Evolutionary conservation across 805 yeast genomes (phyloP).

Genomic region (Barnettozyma sucrosica): DNA sequence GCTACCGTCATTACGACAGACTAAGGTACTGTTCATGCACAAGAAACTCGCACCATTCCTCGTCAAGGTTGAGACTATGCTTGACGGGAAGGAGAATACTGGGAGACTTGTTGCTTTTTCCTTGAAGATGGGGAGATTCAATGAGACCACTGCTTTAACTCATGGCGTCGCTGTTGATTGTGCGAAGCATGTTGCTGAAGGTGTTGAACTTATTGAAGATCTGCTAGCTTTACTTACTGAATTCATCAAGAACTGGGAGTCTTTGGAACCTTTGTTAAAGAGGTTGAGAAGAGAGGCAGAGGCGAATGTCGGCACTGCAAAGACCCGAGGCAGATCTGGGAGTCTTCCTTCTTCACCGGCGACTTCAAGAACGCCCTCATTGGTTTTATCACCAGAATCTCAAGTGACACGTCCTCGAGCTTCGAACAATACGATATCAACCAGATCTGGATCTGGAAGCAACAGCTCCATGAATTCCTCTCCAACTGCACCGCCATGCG

Average conservation of each 20-base stretch:
- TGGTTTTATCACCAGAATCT: background rate
- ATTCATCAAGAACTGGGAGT: constrained; percentile 19
- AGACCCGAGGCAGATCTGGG: constrained; percentile 13
- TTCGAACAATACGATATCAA: background rate
- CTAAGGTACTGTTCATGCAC: constrained; percentile 29
- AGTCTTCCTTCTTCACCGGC: constrained; percentile 9
- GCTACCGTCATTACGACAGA: constrained; percentile 34
- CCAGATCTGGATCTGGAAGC: background rate
- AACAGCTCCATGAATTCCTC: background rate
- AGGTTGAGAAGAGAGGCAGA: constrained; percentile 15
- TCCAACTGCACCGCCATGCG: background rate
- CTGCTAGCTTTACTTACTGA: constrained; percentile 7
- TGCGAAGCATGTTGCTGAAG: constrained; percentile 6
- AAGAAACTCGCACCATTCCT: constrained; percentile 20
- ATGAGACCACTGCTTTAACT: background rate
- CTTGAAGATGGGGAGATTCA: background rate
- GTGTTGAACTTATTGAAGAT: constrained; percentile 8
- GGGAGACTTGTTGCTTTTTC: constrained; percentile 3
- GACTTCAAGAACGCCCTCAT: constrained; percentile 2
- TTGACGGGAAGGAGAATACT: background rate
- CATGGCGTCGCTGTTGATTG: constrained; percentile 27
- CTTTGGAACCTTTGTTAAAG: constrained; percentile 7
- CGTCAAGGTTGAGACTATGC: background rate
- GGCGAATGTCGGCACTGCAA: constrained; percentile 13
- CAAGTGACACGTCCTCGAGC: background rate